Base-by-base conservation (phyloP, 495 filamentous ascomycete genomes). In the Penicillium paradoxum region DNA sequence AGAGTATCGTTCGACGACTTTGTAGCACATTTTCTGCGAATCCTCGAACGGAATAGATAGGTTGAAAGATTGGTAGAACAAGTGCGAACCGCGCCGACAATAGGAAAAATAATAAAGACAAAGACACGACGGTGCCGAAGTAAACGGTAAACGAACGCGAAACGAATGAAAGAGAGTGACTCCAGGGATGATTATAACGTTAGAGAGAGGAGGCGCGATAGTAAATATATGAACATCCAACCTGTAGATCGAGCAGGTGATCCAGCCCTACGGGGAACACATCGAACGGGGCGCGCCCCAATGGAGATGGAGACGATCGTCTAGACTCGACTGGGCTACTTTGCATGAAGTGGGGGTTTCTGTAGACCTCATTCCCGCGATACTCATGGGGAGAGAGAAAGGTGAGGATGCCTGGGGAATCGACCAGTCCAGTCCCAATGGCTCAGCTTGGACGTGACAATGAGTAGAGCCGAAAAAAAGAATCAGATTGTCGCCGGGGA, bases 1-100 rank as follows among this genome's bases (percentile, higher is more conserved):
- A 4, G 89, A 83, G 70, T 86, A 92, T 40, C 83, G 83, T 60
- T 90, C 87, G 61, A 87, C 72, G 49, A 90, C 65, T 67, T 85
- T 78, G 60, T 83, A 83, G 63, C 87, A 90, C 87, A 90, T 90
- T 53, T 34, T 78, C 66, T 34, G 24, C n/a, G n/a, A n/a, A n/a
- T n/a, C n/a, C n/a, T n/a, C n/a, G n/a, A n/a, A n/a, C n/a, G n/a
- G n/a, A n/a, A n/a, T n/a, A n/a, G n/a, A n/a, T n/a, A n/a, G n/a
- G n/a, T n/a, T n/a, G n/a, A n/a, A n/a, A n/a, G n/a, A n/a, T n/a
- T n/a, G n/a, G n/a, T n/a, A n/a, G n/a, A n/a, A n/a, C n/a, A n/a
- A n/a, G n/a, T n/a, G n/a, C n/a, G n/a, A n/a, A n/a, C n/a, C n/a
- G n/a, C n/a, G n/a, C n/a, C n/a, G 24, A 27, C 7, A 27, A 27